Conservation (phyloP, 2,329 filamentous ascomycete species). For the Neonectria neomacrospora region DNA sequence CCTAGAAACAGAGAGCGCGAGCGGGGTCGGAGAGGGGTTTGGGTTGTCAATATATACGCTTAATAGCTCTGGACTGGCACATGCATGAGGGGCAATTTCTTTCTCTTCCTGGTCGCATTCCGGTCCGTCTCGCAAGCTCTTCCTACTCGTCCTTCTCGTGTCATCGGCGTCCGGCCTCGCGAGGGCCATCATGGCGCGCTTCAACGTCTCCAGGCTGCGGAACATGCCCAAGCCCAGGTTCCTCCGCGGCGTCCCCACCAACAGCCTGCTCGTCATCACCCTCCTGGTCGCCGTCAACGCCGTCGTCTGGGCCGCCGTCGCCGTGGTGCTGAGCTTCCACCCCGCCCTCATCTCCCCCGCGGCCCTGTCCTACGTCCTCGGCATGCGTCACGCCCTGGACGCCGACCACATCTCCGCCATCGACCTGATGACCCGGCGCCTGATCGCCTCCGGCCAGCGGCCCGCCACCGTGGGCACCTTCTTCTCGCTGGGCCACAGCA, state of each 20-base stretch:
- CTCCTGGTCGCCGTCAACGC: slow-evolving; percentile 63
- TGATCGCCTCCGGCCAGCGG: slow-evolving; percentile 85
- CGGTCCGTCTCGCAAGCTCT: background rate
- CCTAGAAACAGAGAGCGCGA: background rate
- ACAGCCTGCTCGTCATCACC: slow-evolving; percentile 60
- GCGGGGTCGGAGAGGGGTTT: background rate
- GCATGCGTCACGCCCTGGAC: slow-evolving; percentile 93
- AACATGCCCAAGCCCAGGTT: slow-evolving; percentile 44
- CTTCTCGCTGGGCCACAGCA: slow-evolving; percentile 93
- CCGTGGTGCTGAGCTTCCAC: slow-evolving; percentile 63
- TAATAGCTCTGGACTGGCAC: background rate
- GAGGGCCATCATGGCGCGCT: slow-evolving; percentile 31
- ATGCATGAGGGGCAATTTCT: too few species aligned
- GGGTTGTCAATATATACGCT: background rate
- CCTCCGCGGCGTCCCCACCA: slow-evolving; percentile 47
- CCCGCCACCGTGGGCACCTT: slow-evolving; percentile 95
- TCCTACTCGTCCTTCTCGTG: too few species aligned
- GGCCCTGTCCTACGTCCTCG: slow-evolving; percentile 86
- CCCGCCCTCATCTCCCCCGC: slow-evolving; percentile 79
- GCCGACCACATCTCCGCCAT: slow-evolving; percentile 92
- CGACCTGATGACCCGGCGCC: slow-evolving; percentile 90
- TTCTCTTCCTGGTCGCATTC: background rate
- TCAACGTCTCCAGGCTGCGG: slow-evolving; percentile 31
- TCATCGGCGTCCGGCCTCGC: too few species aligned
- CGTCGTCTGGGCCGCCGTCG: slow-evolving; percentile 65